phyloP scores from a whole-genome alignment of 768 basidiomycete species.

The Auricularia sp. region DNA sequence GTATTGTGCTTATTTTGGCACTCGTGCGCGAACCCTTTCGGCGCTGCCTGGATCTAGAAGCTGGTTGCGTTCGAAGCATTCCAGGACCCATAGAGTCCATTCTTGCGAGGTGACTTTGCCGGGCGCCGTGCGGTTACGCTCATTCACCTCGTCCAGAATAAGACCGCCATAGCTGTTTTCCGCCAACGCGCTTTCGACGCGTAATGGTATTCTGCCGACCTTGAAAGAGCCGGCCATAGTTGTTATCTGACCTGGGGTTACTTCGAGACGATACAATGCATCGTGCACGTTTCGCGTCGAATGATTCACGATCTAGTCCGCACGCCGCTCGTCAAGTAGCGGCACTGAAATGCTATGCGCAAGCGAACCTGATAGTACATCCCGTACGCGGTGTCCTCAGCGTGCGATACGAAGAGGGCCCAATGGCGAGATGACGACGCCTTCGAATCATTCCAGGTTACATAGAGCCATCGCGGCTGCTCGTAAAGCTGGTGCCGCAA shows the following conservation, averaged over 20 bases:
- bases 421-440: neutral
- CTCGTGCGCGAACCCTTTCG: neutral
- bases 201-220: neutral
- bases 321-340: neutral
- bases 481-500: neutral
- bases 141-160: neutral
- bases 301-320: neutral
- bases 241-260: neutral
- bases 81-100: neutral
- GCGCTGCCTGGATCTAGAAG: neutral
- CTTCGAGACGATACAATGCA: neutral
- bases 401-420: neutral
- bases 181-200: neutral
- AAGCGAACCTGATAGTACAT: neutral
- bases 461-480: neutral
- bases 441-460: neutral
- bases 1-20: neutral
- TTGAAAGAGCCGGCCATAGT: neutral
- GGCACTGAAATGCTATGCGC: neutral
- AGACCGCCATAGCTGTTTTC: neutral
- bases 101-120: neutral
- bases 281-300: neutral
- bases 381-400: neutral
- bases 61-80: conserved; percentile 1
- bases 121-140: neutral